These are phyloP conservation scores for Zygoascus hellenicus DNA, from an alignment of 1,139 yeast species.

Conservation along the genomic window DNA sequence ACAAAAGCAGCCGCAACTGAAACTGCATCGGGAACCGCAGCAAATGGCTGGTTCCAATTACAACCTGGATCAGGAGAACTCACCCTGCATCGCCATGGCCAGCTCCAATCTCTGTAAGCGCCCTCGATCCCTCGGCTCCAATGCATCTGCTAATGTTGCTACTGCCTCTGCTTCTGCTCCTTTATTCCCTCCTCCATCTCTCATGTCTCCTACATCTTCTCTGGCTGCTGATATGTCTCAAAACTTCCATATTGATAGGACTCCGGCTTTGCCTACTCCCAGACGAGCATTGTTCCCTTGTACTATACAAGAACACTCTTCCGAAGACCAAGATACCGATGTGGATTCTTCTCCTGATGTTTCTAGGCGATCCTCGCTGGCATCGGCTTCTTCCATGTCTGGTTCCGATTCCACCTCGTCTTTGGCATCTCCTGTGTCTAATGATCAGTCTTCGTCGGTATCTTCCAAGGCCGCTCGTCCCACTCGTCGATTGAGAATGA, in stretches of 20 bases:
- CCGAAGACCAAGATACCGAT: background rate
- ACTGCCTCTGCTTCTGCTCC: background rate
- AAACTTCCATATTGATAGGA: slow-evolving; percentile 40
- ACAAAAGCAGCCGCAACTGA: no score
- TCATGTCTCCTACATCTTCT: slow-evolving; percentile 38
- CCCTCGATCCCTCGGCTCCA: slow-evolving; percentile 6
- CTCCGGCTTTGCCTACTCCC: slow-evolving; percentile 33
- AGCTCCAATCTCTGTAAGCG: background rate
- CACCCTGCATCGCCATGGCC: slow-evolving; percentile 6
- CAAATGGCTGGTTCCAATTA: no score
- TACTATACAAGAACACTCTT: slow-evolving; percentile 1
- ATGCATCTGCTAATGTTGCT: background rate
- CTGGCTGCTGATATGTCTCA: slow-evolving; percentile 44
- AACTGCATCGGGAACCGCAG: no score
- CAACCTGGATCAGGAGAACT: background rate
- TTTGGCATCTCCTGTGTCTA: no score
- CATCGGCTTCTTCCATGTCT: slow-evolving; percentile 13
- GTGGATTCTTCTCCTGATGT: slow-evolving; percentile 11
- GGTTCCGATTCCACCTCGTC: slow-evolving; percentile 11
- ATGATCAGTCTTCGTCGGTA: no score
- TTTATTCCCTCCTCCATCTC: slow-evolving; percentile 15
- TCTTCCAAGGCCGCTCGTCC: no score
- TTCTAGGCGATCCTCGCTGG: background rate
- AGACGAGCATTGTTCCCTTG: slow-evolving; percentile 30
- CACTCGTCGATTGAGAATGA: slow-evolving; percentile 13